These are phyloP conservation scores for Arthroderma sp. DNA, from an alignment of 2,329 filamentous ascomycete species.

Conservation along the genomic window DNA sequence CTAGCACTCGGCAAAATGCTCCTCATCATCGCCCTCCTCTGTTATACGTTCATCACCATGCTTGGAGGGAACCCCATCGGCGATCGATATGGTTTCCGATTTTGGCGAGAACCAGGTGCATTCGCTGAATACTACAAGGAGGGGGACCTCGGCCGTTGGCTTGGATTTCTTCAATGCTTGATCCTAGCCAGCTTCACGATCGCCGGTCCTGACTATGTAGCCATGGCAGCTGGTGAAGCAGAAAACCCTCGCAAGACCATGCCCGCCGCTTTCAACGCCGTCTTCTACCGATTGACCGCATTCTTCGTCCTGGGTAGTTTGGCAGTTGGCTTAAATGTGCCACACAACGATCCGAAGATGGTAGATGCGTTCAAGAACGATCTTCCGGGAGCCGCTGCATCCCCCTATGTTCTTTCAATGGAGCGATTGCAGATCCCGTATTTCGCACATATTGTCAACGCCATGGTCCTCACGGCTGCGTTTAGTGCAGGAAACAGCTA, in stretches of 20 bases:
- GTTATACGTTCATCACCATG: conserved; percentile 73
- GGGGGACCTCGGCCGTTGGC: conserved; percentile 55
- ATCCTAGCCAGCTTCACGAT: conserved; percentile 59
- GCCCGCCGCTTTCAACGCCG: conserved; percentile 61
- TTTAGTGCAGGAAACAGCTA: conserved; percentile 58
- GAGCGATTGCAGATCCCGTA: conserved; percentile 48
- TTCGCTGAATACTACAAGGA: conserved; percentile 53
- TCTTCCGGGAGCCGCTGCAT: conserved; percentile 54
- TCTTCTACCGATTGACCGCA: conserved; percentile 62
- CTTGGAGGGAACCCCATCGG: conserved; percentile 64
- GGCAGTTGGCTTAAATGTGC: conserved; percentile 56
- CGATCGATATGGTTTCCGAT: conserved; percentile 61
- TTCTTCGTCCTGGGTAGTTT: conserved; percentile 68
- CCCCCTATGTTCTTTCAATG: conserved; percentile 58
- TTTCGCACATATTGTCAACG: conserved; percentile 60
- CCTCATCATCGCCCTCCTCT: conserved; percentile 55
- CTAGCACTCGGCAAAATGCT: conserved; percentile 59
- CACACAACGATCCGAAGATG: conserved; percentile 53
- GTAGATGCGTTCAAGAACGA: conserved; percentile 45
- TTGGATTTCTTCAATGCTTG: conserved; percentile 64
- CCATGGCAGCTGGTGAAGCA: conserved; percentile 53
- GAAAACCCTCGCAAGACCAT: conserved; percentile 57
- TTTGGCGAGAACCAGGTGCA: conserved; percentile 52
- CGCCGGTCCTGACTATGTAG: conserved; percentile 54
- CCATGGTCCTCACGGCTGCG: conserved; percentile 54